Evolutionary conservation across 73 alveolate genomes (phyloP).

Genomic region (Paramecium primaurelia): DNA sequence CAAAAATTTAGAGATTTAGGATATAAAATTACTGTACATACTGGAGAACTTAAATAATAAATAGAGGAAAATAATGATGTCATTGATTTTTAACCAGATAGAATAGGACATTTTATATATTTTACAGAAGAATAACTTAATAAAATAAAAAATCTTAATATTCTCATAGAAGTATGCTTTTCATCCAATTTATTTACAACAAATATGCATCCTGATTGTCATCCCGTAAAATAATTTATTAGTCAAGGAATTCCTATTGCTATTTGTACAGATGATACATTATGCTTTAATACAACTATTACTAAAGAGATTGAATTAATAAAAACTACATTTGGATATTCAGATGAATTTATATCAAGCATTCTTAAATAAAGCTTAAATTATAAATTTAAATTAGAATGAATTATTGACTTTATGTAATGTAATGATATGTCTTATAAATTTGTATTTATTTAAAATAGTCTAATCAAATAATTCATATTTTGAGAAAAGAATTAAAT

Average conservation of each 20-base stretch:
- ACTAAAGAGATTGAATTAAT: constrained; percentile 53
- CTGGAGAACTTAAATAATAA: constrained; percentile 71
- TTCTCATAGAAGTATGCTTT: constrained; percentile 86
- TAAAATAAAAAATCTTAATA: constrained; percentile 46
- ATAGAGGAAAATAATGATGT: constrained; percentile 72
- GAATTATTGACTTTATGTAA: background rate
- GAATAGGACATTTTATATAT: constrained; percentile 85
- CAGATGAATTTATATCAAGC: background rate
- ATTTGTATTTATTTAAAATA: too few species aligned
- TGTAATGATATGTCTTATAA: too few species aligned
- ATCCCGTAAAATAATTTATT: constrained; percentile 47
- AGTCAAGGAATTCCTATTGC: constrained; percentile 55
- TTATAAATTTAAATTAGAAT: background rate
- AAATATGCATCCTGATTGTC: constrained; percentile 50
- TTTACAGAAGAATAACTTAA: constrained; percentile 57
- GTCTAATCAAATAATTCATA: too few species aligned
- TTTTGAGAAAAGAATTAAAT: background rate
- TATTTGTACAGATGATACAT: constrained; percentile 81
- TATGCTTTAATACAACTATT: constrained; percentile 68
- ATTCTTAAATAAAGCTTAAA: background rate
- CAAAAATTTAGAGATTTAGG: constrained; percentile 74
- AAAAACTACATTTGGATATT: background rate
- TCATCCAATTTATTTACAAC: constrained; percentile 71
- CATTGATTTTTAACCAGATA: constrained; percentile 79
- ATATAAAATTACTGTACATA: constrained; percentile 71